Evolutionary conservation across 208 protist genomes (phyloP).

Genomic region (Herpetomonas tarakana): DNA sequence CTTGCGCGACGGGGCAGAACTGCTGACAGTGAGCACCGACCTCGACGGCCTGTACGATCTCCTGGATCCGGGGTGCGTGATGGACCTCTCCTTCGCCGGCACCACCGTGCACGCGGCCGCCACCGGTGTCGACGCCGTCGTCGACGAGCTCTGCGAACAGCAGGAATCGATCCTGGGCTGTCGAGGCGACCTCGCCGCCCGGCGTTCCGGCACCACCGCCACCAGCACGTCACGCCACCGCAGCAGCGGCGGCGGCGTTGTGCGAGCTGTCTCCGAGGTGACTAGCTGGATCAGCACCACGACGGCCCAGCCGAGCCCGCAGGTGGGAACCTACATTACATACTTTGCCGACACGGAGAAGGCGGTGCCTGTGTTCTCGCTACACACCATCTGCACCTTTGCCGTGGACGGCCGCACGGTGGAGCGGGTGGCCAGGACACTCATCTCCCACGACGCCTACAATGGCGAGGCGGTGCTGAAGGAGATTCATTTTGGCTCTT

Average conservation of each 20-base stretch:
- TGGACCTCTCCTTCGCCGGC: constrained; percentile 16
- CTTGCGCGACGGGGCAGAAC: constrained; percentile 23
- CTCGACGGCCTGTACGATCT: constrained; percentile 16
- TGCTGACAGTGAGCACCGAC: constrained; percentile 27
- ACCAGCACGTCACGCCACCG: background rate
- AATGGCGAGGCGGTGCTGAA: constrained; percentile 26
- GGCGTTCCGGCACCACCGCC: constrained; percentile 1
- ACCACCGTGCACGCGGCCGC: constrained; percentile 10
- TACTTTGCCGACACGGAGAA: constrained; percentile 33
- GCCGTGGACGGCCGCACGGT: constrained; percentile 25
- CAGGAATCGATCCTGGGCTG: constrained; percentile 36
- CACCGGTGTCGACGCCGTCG: constrained; percentile 34
- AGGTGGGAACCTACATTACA: constrained; percentile 36
- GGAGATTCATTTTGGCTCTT: constrained; percentile 30
- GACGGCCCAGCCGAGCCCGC: constrained; percentile 3
- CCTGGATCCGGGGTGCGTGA: constrained; percentile 23
- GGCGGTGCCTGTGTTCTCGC: constrained; percentile 23
- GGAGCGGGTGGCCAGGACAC: constrained; percentile 33
- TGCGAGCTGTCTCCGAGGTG: constrained; percentile 26
- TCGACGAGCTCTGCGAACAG: constrained; percentile 46
- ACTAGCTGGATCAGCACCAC: constrained; percentile 13
- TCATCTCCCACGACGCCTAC: constrained; percentile 22
- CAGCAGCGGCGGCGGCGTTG: background rate
- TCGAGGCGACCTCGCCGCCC: constrained; percentile 14
- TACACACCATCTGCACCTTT: constrained; percentile 36